Evolutionary conservation across 306 rosid species (phyloP), one percentile per base, ranked within the genome.

Genomic region (Crataegus laevigata): DNA sequence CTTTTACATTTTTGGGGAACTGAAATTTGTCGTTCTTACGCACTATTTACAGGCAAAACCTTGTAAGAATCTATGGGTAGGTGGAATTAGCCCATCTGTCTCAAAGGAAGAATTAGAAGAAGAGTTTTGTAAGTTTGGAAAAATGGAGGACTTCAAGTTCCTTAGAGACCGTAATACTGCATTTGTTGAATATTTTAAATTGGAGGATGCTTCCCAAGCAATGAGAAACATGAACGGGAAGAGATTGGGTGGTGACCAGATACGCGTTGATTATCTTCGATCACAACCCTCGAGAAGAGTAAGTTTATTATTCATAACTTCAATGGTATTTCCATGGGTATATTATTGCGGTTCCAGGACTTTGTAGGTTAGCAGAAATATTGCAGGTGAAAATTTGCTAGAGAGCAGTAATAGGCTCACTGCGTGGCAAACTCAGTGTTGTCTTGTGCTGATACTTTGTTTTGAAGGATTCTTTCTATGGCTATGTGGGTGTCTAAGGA

Each of bases 251-350:
- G 96, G 98, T 60, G 99, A 90, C n/a, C 96, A 88, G 79, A 84
- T 96, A 63, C 97, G 96, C 50, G 99, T 96, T 28, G 98, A 96
- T 79, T 96, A 85, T 78, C 96, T 96, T 63, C 89, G 99, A 38
- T 92, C 98, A 32, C 89, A 89, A 58, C 81, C 91, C 38, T 71
- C 87, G 1, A 94, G 84, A 83, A 92, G 86, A 75, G 99, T 92
- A 84, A 74, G 86, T 79, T 74, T 73, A 22, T 82, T 74, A 30
- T 73, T 69, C 66, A 66, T 24, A 65, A 68, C 57, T 71, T 68
- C 22, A 42, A 9, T 80, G 77, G 68, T 68, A 43, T 68, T 51
- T 75, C 54, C 32, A 57, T 51, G 57, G 34, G 32, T 30, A 66
- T 71, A 32, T 58, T 10, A 17, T 36, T 42, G 26, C 40, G 45